These are phyloP conservation scores for Pseudocercospora ulei DNA, from an alignment of 2,329 filamentous ascomycete genomes.

Conservation along the genomic window DNA sequence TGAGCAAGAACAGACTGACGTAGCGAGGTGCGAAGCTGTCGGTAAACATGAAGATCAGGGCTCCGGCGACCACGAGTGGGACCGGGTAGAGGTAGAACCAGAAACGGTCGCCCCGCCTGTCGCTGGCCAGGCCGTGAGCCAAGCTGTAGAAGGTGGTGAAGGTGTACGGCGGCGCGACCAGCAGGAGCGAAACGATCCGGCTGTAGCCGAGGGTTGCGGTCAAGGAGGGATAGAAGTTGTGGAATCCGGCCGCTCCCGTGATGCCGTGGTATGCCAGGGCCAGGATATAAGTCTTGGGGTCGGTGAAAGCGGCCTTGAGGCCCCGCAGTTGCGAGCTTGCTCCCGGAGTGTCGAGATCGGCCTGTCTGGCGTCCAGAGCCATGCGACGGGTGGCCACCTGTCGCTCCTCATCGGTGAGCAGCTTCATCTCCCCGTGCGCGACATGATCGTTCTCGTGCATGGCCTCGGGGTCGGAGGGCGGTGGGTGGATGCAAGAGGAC, in stretches of 20 bases:
- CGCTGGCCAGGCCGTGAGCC: constrained; percentile 40
- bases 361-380: constrained; percentile 45
- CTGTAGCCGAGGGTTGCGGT: constrained; percentile 40
- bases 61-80: constrained; percentile 44
- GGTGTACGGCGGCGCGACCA: constrained; percentile 47
- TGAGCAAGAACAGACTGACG: constrained; percentile 47
- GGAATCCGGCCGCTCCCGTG: constrained; percentile 45
- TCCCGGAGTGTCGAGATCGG: constrained; percentile 43
- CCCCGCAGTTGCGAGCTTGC: constrained; percentile 44
- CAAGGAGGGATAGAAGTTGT: constrained; percentile 50
- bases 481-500: neutral
- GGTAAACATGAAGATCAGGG: constrained; percentile 48
- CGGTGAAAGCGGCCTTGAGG: constrained; percentile 45
- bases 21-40: constrained; percentile 46
- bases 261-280: constrained; percentile 44
- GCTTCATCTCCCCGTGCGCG: constrained; percentile 26
- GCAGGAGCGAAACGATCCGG: constrained; percentile 41
- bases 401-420: constrained; percentile 40
- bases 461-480: neutral
- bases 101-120: constrained; percentile 41
- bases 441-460: constrained; percentile 20
- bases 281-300: constrained; percentile 45
- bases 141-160: constrained; percentile 46
- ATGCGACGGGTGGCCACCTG: constrained; percentile 43
- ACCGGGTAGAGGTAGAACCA: constrained; percentile 49